Evolutionary conservation across 75 land plant species (phyloP).

Genomic region (Gnetum montanum): DNA sequence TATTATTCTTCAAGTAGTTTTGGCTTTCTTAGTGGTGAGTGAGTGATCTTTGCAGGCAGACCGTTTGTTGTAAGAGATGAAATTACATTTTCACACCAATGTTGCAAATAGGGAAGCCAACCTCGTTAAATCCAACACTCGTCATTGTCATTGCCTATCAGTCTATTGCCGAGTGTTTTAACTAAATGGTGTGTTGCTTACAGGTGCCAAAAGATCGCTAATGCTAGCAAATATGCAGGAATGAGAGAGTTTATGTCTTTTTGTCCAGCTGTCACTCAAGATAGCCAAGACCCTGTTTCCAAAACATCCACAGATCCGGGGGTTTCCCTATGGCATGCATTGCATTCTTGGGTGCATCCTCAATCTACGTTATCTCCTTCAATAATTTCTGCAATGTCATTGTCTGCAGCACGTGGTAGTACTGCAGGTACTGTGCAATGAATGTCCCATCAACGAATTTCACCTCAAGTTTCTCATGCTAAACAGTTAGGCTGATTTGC

Average conservation of each 20-base stretch:
- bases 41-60: no score
- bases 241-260: constrained; percentile 16
- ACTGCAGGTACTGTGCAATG: constrained; percentile 18
- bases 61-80: no score
- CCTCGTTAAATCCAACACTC: no score
- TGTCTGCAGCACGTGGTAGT: constrained; percentile 50
- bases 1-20: no score
- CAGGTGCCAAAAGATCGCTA: constrained; percentile 46
- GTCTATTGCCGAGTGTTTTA: no score
- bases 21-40: no score
- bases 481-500: not conserved
- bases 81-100: no score
- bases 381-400: constrained; percentile 49
- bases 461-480: not conserved
- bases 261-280: not conserved
- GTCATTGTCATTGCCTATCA: no score
- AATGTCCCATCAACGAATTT: not conserved
- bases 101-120: no score
- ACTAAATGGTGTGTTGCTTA: no score
- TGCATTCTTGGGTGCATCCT: constrained; percentile 77
- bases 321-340: constrained; percentile 15
- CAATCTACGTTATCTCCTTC: constrained; percentile 61
- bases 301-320: constrained; percentile 5
- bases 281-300: not conserved
- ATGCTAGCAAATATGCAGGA: constrained; percentile 7